Evolutionary conservation across 2,329 filamentous ascomycete genomes (phyloP), one percentile per base, ranked within the genome.

Genomic region (Leptographium procerum): DNA sequence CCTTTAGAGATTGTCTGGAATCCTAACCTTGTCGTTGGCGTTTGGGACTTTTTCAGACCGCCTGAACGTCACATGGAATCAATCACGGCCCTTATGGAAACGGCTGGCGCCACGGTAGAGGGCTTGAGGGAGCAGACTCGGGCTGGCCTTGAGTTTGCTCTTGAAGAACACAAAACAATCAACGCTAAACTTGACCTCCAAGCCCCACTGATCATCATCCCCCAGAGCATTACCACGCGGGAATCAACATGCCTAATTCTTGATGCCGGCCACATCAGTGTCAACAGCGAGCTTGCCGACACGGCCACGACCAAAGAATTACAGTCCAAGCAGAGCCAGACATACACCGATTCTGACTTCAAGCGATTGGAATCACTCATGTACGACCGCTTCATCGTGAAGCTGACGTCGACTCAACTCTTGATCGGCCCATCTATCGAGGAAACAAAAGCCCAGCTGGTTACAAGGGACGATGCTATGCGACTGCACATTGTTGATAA

Each of bases 51-150:
- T 75, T 99, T 99, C 77, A 87, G 92, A 62, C 94, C 94, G 0
- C 95, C 94, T 0, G 91, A 96, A 70, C 82, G 91, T 55, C 95
- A 99, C 69, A 96, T 99, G 91, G 94, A 99, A 69, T 99, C 94
- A 11, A 96, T 99, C 65, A 88, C 85, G 14, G 95, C 94, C 1
- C 79, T 99, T 58, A 89, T 99, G 85, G 95, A 99, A 71, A 90
- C 87, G 52, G 94, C 94, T 6, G 91, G 94, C 28, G 92, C 92
- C 1, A 99, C 94, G 0, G 92, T 99, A 0, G 92, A 99, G 71
- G 92, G 91, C 9, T 78, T 99, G 60, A 83, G 95, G 36, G 91
- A 97, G 69, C 95, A 99, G 73, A 99, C 95, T 5, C 83, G 95
- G 69, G 92, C 94, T 55, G 92, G 94, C 29, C 81, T 99, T 36